Percentiles rank a stretch among this genome's conserved stretches.
Conservation (phyloP, 2,329 filamentous ascomycete species). For the Emergomyces orientalis region DNA sequence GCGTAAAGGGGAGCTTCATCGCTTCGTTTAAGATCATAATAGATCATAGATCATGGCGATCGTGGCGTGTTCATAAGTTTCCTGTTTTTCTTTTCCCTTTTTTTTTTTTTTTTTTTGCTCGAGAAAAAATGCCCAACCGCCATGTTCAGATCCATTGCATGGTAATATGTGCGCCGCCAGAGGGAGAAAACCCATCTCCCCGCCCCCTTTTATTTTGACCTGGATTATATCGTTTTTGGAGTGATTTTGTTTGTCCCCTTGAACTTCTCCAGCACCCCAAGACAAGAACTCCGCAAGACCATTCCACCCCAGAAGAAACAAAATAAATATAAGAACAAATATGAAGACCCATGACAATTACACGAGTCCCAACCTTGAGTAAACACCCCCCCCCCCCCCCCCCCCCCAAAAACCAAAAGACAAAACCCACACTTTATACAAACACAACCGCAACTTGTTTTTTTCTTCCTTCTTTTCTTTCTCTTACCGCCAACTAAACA, state of each 20-base stretch:
- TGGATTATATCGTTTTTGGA: neutral
- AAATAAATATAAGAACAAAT: neutral
- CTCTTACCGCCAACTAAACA: slow-evolving; percentile 14
- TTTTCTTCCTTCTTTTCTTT: neutral
- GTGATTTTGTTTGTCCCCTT: neutral
- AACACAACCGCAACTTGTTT: too few species aligned
- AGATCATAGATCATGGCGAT: neutral
- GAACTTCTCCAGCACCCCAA: neutral
- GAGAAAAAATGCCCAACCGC: neutral
- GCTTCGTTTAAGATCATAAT: neutral
- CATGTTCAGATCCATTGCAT: neutral
- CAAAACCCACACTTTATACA: neutral
- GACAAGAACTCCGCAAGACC: neutral
- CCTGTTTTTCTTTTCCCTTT: neutral
- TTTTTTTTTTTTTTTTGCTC: neutral
- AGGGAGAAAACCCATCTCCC: neutral
- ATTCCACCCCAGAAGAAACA: neutral
- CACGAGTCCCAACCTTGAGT: neutral
- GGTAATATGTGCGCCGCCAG: neutral
- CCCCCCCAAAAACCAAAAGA: neutral
- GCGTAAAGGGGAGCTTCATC: neutral
- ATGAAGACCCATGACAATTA: too few species aligned
- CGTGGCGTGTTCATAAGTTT: neutral
- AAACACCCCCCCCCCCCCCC: neutral
- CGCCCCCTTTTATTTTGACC: neutral